phyloP scores from a whole-genome alignment of 108 stramenopile species.

The Nannochloropsis granulata region DNA sequence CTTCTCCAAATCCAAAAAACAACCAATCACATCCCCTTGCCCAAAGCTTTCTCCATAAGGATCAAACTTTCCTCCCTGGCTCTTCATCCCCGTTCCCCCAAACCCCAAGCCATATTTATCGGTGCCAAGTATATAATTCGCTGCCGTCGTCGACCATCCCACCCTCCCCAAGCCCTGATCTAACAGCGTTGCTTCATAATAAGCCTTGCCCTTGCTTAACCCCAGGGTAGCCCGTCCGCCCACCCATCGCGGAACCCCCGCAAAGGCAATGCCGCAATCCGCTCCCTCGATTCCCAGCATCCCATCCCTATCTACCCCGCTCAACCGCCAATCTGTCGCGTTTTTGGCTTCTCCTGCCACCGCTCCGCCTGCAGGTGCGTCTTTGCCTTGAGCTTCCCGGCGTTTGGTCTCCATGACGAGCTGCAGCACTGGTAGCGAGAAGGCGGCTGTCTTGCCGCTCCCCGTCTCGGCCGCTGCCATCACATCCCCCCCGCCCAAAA shows the following conservation, averaged over 20 bases:
- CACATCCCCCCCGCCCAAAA: slow-evolving; percentile 60
- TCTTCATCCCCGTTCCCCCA: slow-evolving; percentile 43
- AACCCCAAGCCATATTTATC: slow-evolving; percentile 34
- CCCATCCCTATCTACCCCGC: slow-evolving; percentile 25
- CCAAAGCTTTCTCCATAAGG: slow-evolving; percentile 29
- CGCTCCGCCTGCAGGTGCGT: neutral
- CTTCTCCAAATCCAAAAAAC: slow-evolving; percentile 29
- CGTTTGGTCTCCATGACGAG: slow-evolving; percentile 3
- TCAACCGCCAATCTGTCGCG: slow-evolving; percentile 12
- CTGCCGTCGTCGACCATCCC: slow-evolving; percentile 17
- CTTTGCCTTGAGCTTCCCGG: neutral
- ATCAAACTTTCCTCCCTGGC: slow-evolving; percentile 30
- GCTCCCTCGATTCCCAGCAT: slow-evolving; percentile 9
- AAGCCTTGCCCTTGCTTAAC: neutral
- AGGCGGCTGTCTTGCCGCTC: slow-evolving; percentile 75
- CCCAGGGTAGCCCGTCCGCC: slow-evolving; percentile 11
- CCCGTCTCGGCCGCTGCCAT: slow-evolving; percentile 77
- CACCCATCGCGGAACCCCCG: neutral
- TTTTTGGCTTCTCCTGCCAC: neutral
- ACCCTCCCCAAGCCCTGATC: slow-evolving; percentile 19
- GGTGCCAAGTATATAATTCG: slow-evolving; percentile 27
- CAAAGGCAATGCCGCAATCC: neutral
- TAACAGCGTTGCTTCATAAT: slow-evolving; percentile 5
- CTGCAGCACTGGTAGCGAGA: slow-evolving; percentile 60
- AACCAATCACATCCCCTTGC: slow-evolving; percentile 39